These are phyloP conservation scores for Melocanna baccifera DNA, from an alignment of 176 grass and related monocot species.

Conservation along the genomic window DNA sequence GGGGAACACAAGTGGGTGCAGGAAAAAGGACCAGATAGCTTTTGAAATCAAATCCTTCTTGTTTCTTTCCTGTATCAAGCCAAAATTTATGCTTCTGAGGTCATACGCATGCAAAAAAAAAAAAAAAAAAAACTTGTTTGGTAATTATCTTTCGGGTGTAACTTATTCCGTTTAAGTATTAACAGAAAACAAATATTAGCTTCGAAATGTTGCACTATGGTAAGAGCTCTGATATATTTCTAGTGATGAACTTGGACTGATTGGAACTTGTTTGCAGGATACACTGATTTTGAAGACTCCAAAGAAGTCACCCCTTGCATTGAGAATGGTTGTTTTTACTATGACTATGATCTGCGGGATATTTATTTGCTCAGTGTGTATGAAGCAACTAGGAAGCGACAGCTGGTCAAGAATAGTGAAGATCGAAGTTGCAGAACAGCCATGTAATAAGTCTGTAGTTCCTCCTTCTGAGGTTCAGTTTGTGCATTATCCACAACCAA, in stretches of 20 bases:
- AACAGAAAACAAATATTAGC: not conserved
- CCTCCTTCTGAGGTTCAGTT: conserved; percentile 44
- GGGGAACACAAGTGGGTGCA: conserved; percentile 7
- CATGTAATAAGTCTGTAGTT: conserved; percentile 45
- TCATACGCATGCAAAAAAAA: not conserved
- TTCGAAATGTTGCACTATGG: not conserved
- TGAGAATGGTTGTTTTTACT: conserved; percentile 68
- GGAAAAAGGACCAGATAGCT: not conserved
- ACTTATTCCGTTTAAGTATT: not conserved
- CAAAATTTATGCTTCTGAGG: not conserved
- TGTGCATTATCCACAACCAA: conserved; percentile 73
- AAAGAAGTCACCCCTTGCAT: conserved; percentile 58
- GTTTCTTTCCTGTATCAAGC: not conserved
- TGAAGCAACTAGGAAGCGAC: conserved; percentile 64
- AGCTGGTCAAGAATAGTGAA: conserved; percentile 60
- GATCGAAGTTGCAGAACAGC: conserved; percentile 45
- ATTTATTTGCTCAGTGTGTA: conserved; percentile 71
- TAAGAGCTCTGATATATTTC: not conserved
- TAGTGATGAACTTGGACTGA: not conserved
- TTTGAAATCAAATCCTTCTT: not conserved
- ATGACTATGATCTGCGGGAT: conserved; percentile 68
- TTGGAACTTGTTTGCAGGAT: conserved; percentile 48
- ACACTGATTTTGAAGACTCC: conserved; percentile 51
- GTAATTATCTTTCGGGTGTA: not conserved
- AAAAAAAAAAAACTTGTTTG: not conserved